phyloP scores from a whole-genome alignment of 2,329 filamentous ascomycete genomes.

The Phyllachora maydis region DNA sequence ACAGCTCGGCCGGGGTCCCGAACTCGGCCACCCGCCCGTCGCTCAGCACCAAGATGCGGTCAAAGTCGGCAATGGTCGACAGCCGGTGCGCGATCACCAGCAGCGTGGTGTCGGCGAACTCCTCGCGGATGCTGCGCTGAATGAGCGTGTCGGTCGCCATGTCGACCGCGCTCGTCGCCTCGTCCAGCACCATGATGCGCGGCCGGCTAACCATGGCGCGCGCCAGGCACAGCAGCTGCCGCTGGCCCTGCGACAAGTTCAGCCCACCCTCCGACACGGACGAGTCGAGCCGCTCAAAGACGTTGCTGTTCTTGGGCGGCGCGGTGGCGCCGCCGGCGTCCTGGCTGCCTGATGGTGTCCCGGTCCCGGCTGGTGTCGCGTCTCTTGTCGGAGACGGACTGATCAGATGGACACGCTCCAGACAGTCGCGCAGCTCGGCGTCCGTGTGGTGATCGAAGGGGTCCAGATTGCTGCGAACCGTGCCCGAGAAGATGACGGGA shows the following conservation, averaged over 20 bases:
- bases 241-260: slow-evolving; percentile 57
- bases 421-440: slow-evolving; percentile 44
- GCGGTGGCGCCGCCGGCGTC: slow-evolving; percentile 17
- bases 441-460: slow-evolving; percentile 54
- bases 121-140: slow-evolving; percentile 50
- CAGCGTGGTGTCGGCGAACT: slow-evolving; percentile 47
- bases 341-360: too few relatives aligned
- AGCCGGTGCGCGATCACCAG: slow-evolving; percentile 59
- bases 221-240: slow-evolving; percentile 56
- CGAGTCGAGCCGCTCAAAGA: slow-evolving; percentile 40
- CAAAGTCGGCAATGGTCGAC: slow-evolving; percentile 60
- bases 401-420: slow-evolving; percentile 48
- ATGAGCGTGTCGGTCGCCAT: slow-evolving; percentile 58
- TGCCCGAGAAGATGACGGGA: slow-evolving; percentile 64
- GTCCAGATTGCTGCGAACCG: slow-evolving; percentile 56
- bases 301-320: slow-evolving; percentile 34
- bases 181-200: slow-evolving; percentile 62
- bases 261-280: slow-evolving; percentile 51
- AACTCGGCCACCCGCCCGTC: slow-evolving; percentile 49
- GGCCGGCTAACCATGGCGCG: slow-evolving; percentile 52
- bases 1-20: slow-evolving; percentile 40
- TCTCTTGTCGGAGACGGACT: too few relatives aligned
- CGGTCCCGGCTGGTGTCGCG: too few relatives aligned
- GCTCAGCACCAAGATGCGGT: slow-evolving; percentile 50
- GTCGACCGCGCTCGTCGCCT: slow-evolving; percentile 61